These are phyloP conservation scores for Penicillium sp. DNA, from an alignment of 2,329 filamentous ascomycete genomes.

Conservation along the genomic window DNA sequence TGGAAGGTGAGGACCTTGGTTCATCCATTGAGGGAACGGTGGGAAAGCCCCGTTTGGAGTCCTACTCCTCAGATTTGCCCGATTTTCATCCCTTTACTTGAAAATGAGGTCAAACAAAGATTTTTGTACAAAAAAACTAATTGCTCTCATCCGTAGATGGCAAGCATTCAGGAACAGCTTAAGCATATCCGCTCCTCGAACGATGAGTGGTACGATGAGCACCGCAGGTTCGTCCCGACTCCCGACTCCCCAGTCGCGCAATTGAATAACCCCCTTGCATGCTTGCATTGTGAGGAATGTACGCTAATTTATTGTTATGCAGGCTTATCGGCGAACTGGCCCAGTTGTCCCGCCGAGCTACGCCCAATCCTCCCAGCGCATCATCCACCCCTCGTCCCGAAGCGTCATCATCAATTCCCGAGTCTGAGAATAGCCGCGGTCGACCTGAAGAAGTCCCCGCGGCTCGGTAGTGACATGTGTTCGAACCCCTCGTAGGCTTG, in stretches of 20 bases:
- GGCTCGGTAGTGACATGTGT: conserved; percentile 11
- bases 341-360: conserved; percentile 35
- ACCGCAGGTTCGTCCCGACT: conserved; percentile 38
- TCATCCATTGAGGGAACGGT: conserved; percentile 53
- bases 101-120: conserved; percentile 26
- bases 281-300: conserved; percentile 2
- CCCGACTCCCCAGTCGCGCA: not conserved
- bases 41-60: conserved; percentile 45
- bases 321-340: conserved; percentile 45
- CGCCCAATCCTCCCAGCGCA: conserved; percentile 30
- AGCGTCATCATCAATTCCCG: conserved; percentile 14
- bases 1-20: conserved; percentile 51
- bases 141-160: conserved; percentile 42
- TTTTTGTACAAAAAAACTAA: conserved; percentile 24
- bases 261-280: conserved; percentile 1
- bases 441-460: conserved; percentile 15
- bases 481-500: not conserved
- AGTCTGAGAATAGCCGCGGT: conserved; percentile 21
- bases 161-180: conserved; percentile 52
- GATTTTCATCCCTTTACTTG: conserved; percentile 35
- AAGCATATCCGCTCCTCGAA: conserved; percentile 48
- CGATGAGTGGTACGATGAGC: conserved; percentile 49
- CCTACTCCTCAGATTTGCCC: conserved; percentile 34
- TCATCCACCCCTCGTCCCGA: conserved; percentile 35
- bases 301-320: conserved; percentile 11